Evolutionary conservation across 2,329 filamentous ascomycete genomes (phyloP), one percentile per base, ranked within the genome.

Genomic region (Colletotrichum sansevieriae): DNA sequence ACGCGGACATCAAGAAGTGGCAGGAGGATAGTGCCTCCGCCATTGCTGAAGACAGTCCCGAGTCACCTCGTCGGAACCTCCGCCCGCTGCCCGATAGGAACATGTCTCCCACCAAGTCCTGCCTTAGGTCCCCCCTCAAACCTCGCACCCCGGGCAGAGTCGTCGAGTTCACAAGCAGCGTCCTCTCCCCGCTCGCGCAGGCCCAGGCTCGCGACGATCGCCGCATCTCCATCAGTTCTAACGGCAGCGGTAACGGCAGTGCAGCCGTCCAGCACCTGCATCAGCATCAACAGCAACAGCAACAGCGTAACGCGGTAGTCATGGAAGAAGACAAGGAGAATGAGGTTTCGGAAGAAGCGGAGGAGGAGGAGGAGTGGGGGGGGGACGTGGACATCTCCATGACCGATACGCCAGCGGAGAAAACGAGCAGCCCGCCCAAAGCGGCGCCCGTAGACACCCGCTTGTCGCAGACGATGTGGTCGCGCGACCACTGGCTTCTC

Each of bases 41-140:
- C 3, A 74, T 80, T 54, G 81, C 78, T 29, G 78, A 81, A 13
- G 76, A 77, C 11, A 81, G 82, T 1, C 73, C 75, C 2, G 78
- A 80, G 59, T 75, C 81, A 80, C 79, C 4, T 73, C 81, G n/a
- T 13, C 58, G 35, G 12, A 61, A 20, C 35, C 81, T 86, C 22
- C 83, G 83, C 7, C 83, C 84, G 2, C 78, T 84, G 3, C 86
- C 86, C 12, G 80, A 83, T 59, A 83, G 81, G 68, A 80, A 83
- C n/a, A 82, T 83, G 4, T 89, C 87, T 1, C 87, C 87, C 0
- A 80, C 77, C 9, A 90, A 89, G 73, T 89, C 87, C 1, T 86
- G 82, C 71, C 76, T 90, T 25, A 83, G 87, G 18, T 88, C 87
- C 4, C 85, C 87, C 0, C 74, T 87, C 18, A 90, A 89, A 73